Evolutionary conservation across 768 basidiomycete species (phyloP).

Genomic region (Phlebiopsis flavidoalba): DNA sequence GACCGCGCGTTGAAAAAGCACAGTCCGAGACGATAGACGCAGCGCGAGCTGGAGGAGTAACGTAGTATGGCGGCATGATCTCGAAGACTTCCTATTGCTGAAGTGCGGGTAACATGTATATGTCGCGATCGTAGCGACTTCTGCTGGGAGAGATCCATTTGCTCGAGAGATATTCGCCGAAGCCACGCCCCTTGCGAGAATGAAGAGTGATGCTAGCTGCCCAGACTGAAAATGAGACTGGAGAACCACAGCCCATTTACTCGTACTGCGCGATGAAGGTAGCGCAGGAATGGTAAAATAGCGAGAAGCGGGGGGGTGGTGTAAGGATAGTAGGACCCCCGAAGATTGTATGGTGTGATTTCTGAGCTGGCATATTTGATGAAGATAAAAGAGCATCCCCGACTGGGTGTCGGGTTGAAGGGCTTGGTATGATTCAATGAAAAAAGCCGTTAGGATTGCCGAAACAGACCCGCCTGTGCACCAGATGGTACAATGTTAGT

Average conservation of each 20-base stretch:
- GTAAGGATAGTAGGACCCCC: too few relatives aligned
- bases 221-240: not conserved
- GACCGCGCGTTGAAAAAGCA: constrained; percentile 4
- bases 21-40: constrained; percentile 1
- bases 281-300: not conserved
- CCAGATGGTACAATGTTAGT: not conserved
- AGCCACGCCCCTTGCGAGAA: constrained; percentile 6
- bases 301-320: not conserved
- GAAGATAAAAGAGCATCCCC: not conserved
- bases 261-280: not conserved
- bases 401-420: not conserved
- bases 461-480: not conserved
- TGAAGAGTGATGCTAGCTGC: constrained; percentile 1
- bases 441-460: constrained; percentile 1
- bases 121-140: not conserved
- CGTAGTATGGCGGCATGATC: constrained; percentile 1
- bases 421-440: not conserved
- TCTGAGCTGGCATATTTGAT: not conserved
- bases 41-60: not conserved
- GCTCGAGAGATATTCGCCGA: constrained; percentile 2
- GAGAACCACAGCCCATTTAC: constrained; percentile 6
- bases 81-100: constrained; percentile 6
- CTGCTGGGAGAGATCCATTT: not conserved
- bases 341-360: too few relatives aligned
- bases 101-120: not conserved